Conservation (phyloP, 73 alveolate species). For the Diophrys appendiculata region DNA sequence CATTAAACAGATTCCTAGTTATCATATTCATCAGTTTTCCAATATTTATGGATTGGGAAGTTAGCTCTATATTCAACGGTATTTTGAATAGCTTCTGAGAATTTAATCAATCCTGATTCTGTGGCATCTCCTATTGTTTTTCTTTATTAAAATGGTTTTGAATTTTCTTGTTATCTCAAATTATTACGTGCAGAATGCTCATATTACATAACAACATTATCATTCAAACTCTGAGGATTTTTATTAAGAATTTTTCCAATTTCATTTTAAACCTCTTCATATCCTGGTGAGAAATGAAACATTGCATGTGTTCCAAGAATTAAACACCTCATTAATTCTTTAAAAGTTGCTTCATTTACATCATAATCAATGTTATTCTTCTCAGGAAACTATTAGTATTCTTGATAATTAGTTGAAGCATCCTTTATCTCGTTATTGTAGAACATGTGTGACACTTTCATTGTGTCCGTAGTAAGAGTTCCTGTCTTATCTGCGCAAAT, state of each 20-base stretch:
- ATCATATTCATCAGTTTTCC: neutral
- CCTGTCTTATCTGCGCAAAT: slow-evolving; percentile 98
- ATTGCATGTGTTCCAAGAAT: slow-evolving; percentile 50
- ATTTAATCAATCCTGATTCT: slow-evolving; percentile 90
- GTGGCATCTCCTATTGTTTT: slow-evolving; percentile 89
- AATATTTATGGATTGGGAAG: slow-evolving; percentile 36
- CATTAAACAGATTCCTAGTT: neutral
- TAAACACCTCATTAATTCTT: slow-evolving; percentile 13
- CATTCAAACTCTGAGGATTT: no score
- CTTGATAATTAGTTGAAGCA: slow-evolving; percentile 73
- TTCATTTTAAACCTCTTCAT: slow-evolving; percentile 33
- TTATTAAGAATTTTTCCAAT: slow-evolving; percentile 25
- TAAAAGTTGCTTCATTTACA: slow-evolving; percentile 27
- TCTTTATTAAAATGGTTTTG: slow-evolving; percentile 23
- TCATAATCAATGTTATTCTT: no score
- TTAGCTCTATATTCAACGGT: no score
- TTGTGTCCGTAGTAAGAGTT: slow-evolving; percentile 89
- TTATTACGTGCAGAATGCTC: no score
- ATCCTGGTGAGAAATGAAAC: slow-evolving; percentile 34
- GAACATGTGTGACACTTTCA: slow-evolving; percentile 91
- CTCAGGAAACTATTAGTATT: no score
- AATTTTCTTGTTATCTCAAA: slow-evolving; percentile 13
- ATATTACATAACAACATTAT: no score
- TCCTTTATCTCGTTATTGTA: slow-evolving; percentile 81
- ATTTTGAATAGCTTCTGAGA: no score